Evolutionary conservation across 1,284 basidiomycete species (phyloP).

Genomic region (Pyrrhoderma lamaoense): DNA sequence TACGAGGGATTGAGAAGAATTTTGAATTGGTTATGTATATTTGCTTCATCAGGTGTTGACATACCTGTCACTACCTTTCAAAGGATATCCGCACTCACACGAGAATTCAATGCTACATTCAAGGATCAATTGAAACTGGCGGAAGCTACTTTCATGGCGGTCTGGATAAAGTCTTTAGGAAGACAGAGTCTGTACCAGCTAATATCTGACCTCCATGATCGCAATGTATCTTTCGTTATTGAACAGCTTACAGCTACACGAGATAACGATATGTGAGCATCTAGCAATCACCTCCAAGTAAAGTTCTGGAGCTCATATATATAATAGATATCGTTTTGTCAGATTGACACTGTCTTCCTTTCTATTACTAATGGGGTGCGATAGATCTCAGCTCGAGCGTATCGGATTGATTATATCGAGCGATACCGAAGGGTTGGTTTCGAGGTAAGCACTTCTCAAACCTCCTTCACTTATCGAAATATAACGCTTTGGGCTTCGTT

Average conservation of each 20-base stretch:
- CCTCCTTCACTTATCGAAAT: slow-evolving; percentile 2
- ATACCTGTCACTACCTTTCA: slow-evolving; percentile 47
- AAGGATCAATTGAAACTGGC: slow-evolving; percentile 40
- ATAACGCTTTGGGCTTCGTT: background rate
- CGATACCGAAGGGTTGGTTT: slow-evolving; percentile 45
- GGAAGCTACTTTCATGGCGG: slow-evolving; percentile 41
- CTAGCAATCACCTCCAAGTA: background rate
- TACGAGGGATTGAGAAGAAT: slow-evolving; percentile 41
- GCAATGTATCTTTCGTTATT: slow-evolving; percentile 34
- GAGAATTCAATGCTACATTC: slow-evolving; percentile 35
- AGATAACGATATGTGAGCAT: slow-evolving; percentile 28
- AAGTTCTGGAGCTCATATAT: too few relatives aligned
- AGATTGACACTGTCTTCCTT: slow-evolving; percentile 50
- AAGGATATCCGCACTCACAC: slow-evolving; percentile 37
- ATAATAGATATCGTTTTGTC: slow-evolving; percentile 39
- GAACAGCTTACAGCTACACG: slow-evolving; percentile 26
- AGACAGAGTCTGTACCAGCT: slow-evolving; percentile 48
- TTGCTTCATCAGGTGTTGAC: slow-evolving; percentile 63
- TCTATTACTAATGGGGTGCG: slow-evolving; percentile 58
- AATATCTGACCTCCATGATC: slow-evolving; percentile 42
- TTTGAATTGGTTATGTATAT: slow-evolving; percentile 57
- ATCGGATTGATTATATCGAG: slow-evolving; percentile 38
- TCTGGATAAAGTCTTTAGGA: slow-evolving; percentile 49
- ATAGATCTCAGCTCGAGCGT: slow-evolving; percentile 37
- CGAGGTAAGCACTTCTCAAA: slow-evolving; percentile 35